Conservation (phyloP, 495 filamentous ascomycete genomes). For the Xylaria sp. region DNA sequence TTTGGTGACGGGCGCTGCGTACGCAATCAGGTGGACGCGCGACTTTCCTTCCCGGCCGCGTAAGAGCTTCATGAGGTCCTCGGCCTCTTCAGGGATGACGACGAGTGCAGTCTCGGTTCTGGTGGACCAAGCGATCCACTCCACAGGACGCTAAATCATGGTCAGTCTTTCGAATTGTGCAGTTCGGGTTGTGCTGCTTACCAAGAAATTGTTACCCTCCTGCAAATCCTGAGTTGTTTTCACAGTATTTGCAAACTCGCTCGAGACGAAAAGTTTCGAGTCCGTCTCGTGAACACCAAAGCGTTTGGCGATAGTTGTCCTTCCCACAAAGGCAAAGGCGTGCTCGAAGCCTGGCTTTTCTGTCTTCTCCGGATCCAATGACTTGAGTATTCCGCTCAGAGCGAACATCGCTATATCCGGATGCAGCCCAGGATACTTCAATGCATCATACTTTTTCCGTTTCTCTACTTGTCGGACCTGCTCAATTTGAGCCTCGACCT, state of each 20-base stretch:
- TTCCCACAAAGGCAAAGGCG: constrained; percentile 39
- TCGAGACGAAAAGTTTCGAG: constrained; percentile 45
- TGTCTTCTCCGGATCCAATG: background rate
- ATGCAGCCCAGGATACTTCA: constrained; percentile 45
- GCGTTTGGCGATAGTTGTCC: constrained; percentile 37
- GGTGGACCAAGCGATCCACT: constrained; percentile 48
- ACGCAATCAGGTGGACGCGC: constrained; percentile 52
- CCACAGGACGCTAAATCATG: constrained; percentile 44
- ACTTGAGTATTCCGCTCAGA: constrained; percentile 34
- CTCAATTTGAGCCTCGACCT: constrained; percentile 58
- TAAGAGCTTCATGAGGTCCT: constrained; percentile 52
- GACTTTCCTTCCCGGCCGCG: constrained; percentile 21
- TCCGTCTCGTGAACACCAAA: constrained; percentile 31
- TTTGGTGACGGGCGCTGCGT: constrained; percentile 60
- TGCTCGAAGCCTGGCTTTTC: constrained; percentile 30
- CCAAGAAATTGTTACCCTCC: constrained; percentile 40
- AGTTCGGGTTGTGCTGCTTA: constrained; percentile 28
- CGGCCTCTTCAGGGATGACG: constrained; percentile 63
- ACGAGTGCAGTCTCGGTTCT: constrained; percentile 51
- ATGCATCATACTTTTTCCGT: constrained; percentile 33
- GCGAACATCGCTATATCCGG: constrained; percentile 35
- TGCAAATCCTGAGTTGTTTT: constrained; percentile 23
- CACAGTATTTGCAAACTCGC: constrained; percentile 43
- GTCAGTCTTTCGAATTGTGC: constrained; percentile 31
- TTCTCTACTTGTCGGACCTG: constrained; percentile 56